Percentiles rank a stretch among this genome's conserved stretches.
These are phyloP conservation scores for Podospora sp. DNA, from an alignment of 495 filamentous ascomycete species.

Conservation along the genomic window DNA sequence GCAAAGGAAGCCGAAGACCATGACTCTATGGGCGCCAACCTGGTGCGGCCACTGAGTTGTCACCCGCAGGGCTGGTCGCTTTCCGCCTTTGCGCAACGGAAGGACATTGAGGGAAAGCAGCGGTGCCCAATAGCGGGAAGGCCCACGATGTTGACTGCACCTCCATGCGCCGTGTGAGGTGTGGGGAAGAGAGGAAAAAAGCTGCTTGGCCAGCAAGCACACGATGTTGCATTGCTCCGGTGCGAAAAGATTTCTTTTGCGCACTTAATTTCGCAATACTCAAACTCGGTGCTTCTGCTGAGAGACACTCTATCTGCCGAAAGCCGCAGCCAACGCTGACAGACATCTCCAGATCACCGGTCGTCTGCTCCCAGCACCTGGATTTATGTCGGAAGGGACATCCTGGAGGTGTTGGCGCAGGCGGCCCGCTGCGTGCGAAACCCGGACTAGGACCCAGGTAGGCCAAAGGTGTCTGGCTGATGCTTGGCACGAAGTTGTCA, in stretches of 20 bases:
- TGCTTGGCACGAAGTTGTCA: background rate
- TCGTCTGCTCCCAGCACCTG: background rate
- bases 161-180: conserved; percentile 16
- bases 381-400: background rate
- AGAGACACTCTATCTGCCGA: background rate
- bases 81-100: conserved; percentile 20
- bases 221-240: conserved; percentile 20
- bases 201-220: conserved; percentile 10
- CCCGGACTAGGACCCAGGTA: background rate
- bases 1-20: conserved; percentile 1
- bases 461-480: background rate
- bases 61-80: conserved; percentile 17
- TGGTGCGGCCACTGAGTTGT: conserved; percentile 20
- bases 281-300: background rate
- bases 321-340: background rate
- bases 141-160: conserved; percentile 20
- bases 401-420: background rate
- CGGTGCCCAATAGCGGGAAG: conserved; percentile 31
- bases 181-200: conserved; percentile 22
- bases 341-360: background rate
- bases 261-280: conserved; percentile 1
- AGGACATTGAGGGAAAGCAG: conserved; percentile 23
- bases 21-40: conserved; percentile 19
- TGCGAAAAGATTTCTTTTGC: conserved; percentile 9
- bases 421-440: conserved; percentile 5